Evolutionary conservation across 2,329 filamentous ascomycete species (phyloP), one percentile per base, ranked within the genome.

Genomic region (Fusarium acutatum): DNA sequence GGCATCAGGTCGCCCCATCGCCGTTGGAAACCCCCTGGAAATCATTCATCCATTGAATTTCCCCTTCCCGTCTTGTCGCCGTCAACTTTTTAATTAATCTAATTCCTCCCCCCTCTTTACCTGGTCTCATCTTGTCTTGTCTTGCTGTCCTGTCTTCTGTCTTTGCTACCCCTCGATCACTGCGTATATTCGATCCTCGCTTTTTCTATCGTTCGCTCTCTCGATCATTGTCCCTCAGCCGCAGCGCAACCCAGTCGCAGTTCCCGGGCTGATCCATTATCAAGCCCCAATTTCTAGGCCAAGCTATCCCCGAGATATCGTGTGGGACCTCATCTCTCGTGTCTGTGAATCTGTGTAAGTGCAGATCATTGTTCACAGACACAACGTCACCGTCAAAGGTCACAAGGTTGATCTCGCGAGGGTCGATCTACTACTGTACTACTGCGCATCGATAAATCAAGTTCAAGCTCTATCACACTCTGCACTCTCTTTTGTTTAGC

Each of bases 21-120:
- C 65, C 64, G 61, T 69, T 69, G 67, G 64, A 68, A 66, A 72
- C 57, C 75, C 75, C 75, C 67, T 69, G 73, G 71, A 76, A 76
- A 73, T 77, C 75, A 77, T 73, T 63, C 75, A 70, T 72, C 70
- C 71, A 69, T 75, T 60, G 68, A 65, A 76, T 67, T 73, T 66
- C 75, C 75, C 75, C 75, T 77, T 77, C 60, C 43, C 61, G 44
- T 63, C 44, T 50, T 34, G 53, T 63, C 60, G 53, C 56, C 53
- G 54, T 70, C 41, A 53, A 43, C 57, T 60, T 56, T 63, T 63
- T 70, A 72, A 74, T 74, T 73, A 59, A 60, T 71, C 67, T 37
- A 72, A 72, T 52, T 40, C 44, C 46, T 59, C 46, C 64, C 71
- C 71, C 70, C 67, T 62, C 70, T 64, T 60, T 66, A 59, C 56